Base-by-base conservation (phyloP, 192 early-diverging fungal genomes). In the Coemansia sp. region DNA sequence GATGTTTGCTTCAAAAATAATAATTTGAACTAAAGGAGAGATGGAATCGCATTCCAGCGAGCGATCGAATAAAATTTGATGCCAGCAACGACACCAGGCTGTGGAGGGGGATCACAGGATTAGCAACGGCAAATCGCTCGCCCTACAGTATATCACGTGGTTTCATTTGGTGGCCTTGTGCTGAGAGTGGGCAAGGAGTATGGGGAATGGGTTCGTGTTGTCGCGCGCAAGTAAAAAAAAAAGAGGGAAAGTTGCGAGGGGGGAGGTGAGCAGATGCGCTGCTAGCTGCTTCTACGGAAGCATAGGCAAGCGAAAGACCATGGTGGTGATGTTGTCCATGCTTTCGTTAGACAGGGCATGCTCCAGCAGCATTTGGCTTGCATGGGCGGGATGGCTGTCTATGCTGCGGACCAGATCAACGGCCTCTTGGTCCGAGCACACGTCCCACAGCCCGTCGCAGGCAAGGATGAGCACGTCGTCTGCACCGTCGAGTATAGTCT, bases 371-470 rank as follows among this genome's bases (percentile, higher is more conserved):
- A 85, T 73, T 53, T 91, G 88, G 62, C 92, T 89, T 1, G 95
- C 95, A 41, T 86, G 77, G 54, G 91, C 89, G 19, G 95, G 94
- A 67, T 94, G 90, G 14, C 68, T 31, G 12, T 88, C 80, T 24
- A 49, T 49, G n/a, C 89, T 88, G 78, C 88, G 86, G 54, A 98
- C 82, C 60, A 97, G 76, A 68, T 98, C 93, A 2, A 96, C 89
- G 0, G 96, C 97, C 47, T 91, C 86, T 76, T 98, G 94, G 72
- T 99, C 97, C 14, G 90, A 85, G 78, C 96, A 98, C 11, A 97
- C 96, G 82, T 99, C 97, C 97, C 97, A 98, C 39, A 99, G 80
- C 10, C 97, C 97, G 79, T 99, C 97, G 80, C 97, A 99, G 10
- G 97, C 97, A 53, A 99, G 76, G 64, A 99, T 96, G 58, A 99